Percentiles rank a stretch among this genome's conserved stretches.
phyloP scores from a whole-genome alignment of 176 grass and related monocot species.

The Carex myosuroides region DNA sequence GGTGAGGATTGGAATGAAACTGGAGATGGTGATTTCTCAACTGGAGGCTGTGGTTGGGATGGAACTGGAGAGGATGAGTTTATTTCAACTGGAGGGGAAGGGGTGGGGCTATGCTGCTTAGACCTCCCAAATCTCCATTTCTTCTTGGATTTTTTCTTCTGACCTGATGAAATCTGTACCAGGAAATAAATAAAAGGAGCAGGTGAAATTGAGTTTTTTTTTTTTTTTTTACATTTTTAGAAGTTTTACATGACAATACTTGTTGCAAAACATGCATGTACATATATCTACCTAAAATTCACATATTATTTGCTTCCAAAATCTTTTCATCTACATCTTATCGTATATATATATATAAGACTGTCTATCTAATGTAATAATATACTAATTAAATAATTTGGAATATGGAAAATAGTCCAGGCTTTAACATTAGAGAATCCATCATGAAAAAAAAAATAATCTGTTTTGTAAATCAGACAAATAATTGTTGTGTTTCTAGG shows the following conservation, averaged over 20 bases:
- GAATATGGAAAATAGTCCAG: not conserved
- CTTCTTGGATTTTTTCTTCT: slow-evolving; percentile 51
- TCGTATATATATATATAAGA: not conserved
- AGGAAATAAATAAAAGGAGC: not conserved
- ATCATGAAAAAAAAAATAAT: not conserved
- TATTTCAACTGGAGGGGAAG: slow-evolving; percentile 16
- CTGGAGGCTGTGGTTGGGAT: not conserved
- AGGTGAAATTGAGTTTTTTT: not conserved
- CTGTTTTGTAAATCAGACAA: not conserved
- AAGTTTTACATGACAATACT: not conserved
- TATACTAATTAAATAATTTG: not conserved
- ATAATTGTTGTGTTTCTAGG: too few relatives aligned
- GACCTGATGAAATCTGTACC: not conserved
- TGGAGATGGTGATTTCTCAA: slow-evolving; percentile 3
- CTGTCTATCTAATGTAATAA: not conserved
- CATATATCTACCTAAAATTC: not conserved
- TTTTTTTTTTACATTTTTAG: not conserved
- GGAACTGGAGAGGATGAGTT: not conserved
- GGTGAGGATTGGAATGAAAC: not conserved
- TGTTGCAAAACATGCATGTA: not conserved
- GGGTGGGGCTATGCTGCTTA: not conserved
- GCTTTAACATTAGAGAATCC: not conserved
- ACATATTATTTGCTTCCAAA: not conserved
- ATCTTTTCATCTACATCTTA: not conserved
- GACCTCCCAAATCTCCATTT: slow-evolving; percentile 52